Conservation (phyloP, 768 basidiomycete genomes). For the Psilocybe cubensis region DNA sequence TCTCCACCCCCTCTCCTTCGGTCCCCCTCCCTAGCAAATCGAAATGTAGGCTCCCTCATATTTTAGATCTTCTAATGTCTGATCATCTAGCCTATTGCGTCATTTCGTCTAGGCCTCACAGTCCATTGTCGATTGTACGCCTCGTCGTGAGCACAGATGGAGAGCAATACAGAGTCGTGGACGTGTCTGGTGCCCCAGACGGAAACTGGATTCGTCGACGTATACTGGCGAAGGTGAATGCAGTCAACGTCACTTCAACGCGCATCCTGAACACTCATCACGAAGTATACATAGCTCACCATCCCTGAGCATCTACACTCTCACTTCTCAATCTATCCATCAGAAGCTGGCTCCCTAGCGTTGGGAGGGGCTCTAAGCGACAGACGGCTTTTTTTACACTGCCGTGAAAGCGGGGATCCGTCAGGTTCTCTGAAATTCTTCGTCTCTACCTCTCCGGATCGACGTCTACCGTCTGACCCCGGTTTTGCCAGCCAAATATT, state of each 20-base stretch:
- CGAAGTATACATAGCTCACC: conserved; percentile 34
- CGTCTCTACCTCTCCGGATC: conserved; percentile 48
- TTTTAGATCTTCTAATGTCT: background rate
- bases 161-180: conserved; percentile 52
- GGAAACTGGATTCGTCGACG: conserved; percentile 49
- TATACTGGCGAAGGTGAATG: conserved; percentile 45
- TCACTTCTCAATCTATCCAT: conserved; percentile 48
- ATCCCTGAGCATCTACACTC: conserved; percentile 44
- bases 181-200: conserved; percentile 48
- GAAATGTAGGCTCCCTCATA: conserved; percentile 16
- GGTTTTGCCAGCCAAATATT: conserved; percentile 18
- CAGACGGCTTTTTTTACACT: conserved; percentile 41
- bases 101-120: conserved; percentile 19
- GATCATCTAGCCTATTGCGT: background rate
- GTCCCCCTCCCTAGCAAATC: background rate
- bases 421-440: conserved; percentile 56
- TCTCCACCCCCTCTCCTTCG: conserved; percentile 10
- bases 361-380: conserved; percentile 45
- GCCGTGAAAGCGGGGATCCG: conserved; percentile 47
- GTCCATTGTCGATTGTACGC: conserved; percentile 39
- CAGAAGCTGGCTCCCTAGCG: conserved; percentile 49
- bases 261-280: background rate
- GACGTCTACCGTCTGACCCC: conserved; percentile 33
- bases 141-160: conserved; percentile 53
- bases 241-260: background rate